Base-by-base conservation (phyloP, 306 rosid species). In the Castanospermum australe region DNA sequence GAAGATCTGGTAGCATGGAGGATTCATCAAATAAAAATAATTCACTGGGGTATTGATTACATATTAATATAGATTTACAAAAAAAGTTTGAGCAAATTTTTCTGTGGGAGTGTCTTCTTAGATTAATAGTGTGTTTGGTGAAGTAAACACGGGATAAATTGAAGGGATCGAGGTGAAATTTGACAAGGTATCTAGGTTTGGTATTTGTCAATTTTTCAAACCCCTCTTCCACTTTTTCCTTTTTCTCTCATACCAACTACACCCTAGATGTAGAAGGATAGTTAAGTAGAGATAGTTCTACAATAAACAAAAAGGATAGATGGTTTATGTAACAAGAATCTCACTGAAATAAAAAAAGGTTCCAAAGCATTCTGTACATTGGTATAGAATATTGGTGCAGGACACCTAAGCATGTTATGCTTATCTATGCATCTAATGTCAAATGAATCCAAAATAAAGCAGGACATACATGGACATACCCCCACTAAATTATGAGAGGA, bases 1-100 rank as follows among this genome's bases (percentile, higher is more conserved):
- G 84, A 70, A 68, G 99, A 89, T 82, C 99, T 96, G 80, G 67
- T 22, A 77, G 70, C 85, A 82, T 55, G 74, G 51, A 83, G 86
- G 69, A 75, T 66, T 79, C 80, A 67, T 32, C 63, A 81, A 60
- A 80, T 70, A 48, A 82, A 81, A 33, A 76, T 50, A 50, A 67
- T 36, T 36, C 55, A 28, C 20, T 32, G 25, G 45, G 11, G 35
- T 30, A 61, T 59, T 36, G 50, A 36, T 18, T 60, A 36, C 33
- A 60, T 21, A 8, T 17, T 66, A 4, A 48, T 5, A 13, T 48
- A 74, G 20, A 36, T 32, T 61, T 71, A 71, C 35, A 65, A 35
- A 9, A 30, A 64, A 38, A n/a, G 41, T 54, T 63, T 44, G 72
- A 65, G 67, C 10, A 63, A 14, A 70, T 28, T 48, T 47, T 20